Conservation (phyloP, 2,329 filamentous ascomycete genomes). For the Sporothrix pallida region DNA sequence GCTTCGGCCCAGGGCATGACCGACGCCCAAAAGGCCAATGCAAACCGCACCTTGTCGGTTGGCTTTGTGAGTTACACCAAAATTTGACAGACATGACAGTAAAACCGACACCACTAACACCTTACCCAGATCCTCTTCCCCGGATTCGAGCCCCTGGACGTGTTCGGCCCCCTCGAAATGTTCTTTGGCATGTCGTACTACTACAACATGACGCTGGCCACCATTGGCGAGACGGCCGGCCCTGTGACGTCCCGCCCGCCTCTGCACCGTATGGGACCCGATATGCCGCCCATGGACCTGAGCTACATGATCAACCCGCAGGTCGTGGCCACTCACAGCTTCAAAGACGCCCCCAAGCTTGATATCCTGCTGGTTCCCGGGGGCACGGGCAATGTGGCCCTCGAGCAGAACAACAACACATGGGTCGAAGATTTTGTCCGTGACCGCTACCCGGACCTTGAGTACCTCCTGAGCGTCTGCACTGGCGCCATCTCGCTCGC, state of each 20-base stretch:
- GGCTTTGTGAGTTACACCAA: not conserved
- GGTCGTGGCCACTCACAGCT: not conserved
- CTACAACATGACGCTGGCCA: constrained; percentile 2
- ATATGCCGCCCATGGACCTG: constrained; percentile 2
- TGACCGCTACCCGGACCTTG: not conserved
- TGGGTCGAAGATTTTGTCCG: constrained; percentile 11
- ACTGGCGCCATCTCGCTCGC: not conserved
- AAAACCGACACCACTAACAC: not conserved
- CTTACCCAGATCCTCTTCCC: not conserved
- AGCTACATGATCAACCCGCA: constrained; percentile 22
- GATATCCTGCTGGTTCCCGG: constrained; percentile 1
- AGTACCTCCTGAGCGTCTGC: constrained; percentile 12
- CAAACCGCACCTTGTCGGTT: constrained; percentile 5
- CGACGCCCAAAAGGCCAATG: not conserved
- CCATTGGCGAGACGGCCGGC: constrained; percentile 1
- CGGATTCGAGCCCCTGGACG: constrained; percentile 14
- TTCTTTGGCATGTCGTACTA: constrained; percentile 20
- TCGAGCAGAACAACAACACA: constrained; percentile 16
- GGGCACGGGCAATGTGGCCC: not conserved
- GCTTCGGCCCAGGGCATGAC: not conserved
- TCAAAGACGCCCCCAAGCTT: not conserved
- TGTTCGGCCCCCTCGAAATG: constrained; percentile 8
- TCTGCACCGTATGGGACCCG: not conserved
- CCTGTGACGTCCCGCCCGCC: not conserved
- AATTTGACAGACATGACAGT: not conserved